Evolutionary conservation across 129 eudicot genomes (phyloP), one percentile per base, ranked within the genome.

Genomic region (Arctium minus): DNA sequence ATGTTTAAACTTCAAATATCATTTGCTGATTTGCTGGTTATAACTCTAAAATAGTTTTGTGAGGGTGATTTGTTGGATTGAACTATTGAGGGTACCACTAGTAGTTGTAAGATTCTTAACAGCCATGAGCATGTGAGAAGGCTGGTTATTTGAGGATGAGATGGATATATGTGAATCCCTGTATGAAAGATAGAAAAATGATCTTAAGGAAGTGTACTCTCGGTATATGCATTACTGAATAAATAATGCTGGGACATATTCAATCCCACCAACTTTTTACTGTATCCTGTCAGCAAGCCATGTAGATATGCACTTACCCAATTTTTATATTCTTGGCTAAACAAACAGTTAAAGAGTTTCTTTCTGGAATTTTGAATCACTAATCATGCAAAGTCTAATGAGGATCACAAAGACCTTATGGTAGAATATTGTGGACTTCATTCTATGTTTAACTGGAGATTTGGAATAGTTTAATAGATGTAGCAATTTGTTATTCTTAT

Each of bases 21-120:
- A 18, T 62, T 62, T 1, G 44, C 31, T 60, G 9, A 17, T 65
- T 78, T 39, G 64, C 15, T 78, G 74, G 65, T 48, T 76, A 67
- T 78, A 17, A 37, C 56, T 36, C 67, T 37, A 13, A 65, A 78
- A 2, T 65, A 18, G 62, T 79, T 65, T 13, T 65, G 38, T 50
- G n/a, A 50, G 40, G 69, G 65, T 67, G 82, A 15, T 15, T 56
- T 60, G 31, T 65, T 56, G 48, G 3, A 4, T 35, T 33, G 50
- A 6, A 65, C 80, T 33, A 33, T 8, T 31, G 80, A 32, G 70
- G 80, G 71, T 76, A 18, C 17, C 44, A 56, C 71, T 53, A 31
- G 44, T 50, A 12, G 29, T 53, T 53, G 70, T 30, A 17, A 76
- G 70, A 76, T n/a, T 76, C 46, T 76, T 76, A n/a, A 76, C 40